Conservation (phyloP, 371 early-diverging fungal genomes). For the Gilbertella persicaria region DNA sequence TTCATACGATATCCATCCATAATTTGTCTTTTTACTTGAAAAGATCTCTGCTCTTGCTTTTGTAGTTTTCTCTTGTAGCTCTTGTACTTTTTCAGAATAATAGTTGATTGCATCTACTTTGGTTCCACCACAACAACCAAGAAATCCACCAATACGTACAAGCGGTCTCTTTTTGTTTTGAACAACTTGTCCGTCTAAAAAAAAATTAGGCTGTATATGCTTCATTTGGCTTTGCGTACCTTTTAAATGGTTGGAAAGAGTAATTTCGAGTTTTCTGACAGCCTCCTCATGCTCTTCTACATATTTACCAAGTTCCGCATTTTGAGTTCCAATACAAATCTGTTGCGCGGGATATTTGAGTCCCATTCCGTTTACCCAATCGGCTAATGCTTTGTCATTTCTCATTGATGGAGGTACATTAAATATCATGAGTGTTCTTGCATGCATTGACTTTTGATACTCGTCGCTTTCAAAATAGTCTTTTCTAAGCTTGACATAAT, state of each 20-base stretch:
- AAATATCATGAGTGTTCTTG: conserved; percentile 70
- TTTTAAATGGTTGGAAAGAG: conserved; percentile 60
- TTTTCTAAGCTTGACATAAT: conserved; percentile 57
- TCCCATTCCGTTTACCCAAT: conserved; percentile 53
- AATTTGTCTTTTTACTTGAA: conserved; percentile 61
- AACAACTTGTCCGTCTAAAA: conserved; percentile 45
- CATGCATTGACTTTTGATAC: conserved; percentile 63
- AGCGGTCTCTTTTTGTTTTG: conserved; percentile 53
- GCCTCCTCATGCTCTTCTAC: conserved; percentile 71
- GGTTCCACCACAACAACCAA: conserved; percentile 52
- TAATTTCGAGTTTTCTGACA: conserved; percentile 67
- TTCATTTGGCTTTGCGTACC: conserved; percentile 32
- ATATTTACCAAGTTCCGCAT: conserved; percentile 63
- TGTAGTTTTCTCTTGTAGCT: conserved; percentile 65
- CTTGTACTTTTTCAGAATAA: conserved; percentile 65
- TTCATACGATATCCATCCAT: conserved; percentile 76
- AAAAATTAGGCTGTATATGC: background rate
- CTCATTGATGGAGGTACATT: conserved; percentile 67
- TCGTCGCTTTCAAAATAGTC: conserved; percentile 62
- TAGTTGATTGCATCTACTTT: conserved; percentile 79
- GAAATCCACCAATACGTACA: conserved; percentile 38
- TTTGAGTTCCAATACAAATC: conserved; percentile 71
- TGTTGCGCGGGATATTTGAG: conserved; percentile 56
- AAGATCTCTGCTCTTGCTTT: conserved; percentile 48
- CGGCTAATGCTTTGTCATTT: conserved; percentile 52